A percentile compares a stretch with the other conserved stretches of the same genome.
These are phyloP conservation scores for Chernovozyma aurita DNA, from an alignment of 1,139 yeast species.

Conservation along the genomic window DNA sequence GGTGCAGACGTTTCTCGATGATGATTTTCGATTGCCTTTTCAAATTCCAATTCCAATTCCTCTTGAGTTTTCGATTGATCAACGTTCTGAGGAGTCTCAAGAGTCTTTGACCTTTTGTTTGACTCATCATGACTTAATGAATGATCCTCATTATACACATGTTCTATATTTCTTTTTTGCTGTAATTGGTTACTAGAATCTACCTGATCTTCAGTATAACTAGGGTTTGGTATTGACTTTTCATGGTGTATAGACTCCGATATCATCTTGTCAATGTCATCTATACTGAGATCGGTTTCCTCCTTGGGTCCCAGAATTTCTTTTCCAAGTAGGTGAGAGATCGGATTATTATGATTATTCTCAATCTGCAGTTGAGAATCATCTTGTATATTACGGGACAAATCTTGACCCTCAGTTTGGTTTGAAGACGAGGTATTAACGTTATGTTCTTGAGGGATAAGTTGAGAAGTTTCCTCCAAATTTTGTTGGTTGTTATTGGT, in stretches of 20 bases:
- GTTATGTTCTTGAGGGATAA: too few species aligned
- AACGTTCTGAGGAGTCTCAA: constrained; percentile 2
- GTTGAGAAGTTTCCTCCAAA: too few species aligned
- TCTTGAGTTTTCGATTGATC: constrained; percentile 1
- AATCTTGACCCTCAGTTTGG: too few species aligned
- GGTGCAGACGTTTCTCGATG: constrained; percentile 9
- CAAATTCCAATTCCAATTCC: constrained; percentile 12
- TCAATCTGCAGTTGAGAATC: too few species aligned
- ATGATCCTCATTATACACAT: background rate
- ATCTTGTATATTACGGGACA: background rate
- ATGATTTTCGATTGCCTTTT: constrained; percentile 12
- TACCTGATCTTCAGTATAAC: constrained; percentile 1
- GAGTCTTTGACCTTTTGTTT: constrained; percentile 3
- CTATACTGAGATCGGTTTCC: constrained; percentile 11
- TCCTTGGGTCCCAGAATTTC: constrained; percentile 6
- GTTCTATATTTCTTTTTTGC: constrained; percentile 4
- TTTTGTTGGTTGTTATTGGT: too few species aligned
- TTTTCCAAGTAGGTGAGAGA: constrained; percentile 2
- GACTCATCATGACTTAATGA: background rate
- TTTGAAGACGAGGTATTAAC: too few species aligned
- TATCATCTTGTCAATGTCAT: constrained; percentile 15
- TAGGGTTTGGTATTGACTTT: constrained; percentile 1
- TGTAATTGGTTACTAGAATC: background rate
- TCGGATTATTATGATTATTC: too few species aligned
- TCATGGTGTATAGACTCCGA: constrained; percentile 13